Base-by-base conservation (phyloP, 2,329 filamentous ascomycete species). In the Aspergillus sp. region DNA sequence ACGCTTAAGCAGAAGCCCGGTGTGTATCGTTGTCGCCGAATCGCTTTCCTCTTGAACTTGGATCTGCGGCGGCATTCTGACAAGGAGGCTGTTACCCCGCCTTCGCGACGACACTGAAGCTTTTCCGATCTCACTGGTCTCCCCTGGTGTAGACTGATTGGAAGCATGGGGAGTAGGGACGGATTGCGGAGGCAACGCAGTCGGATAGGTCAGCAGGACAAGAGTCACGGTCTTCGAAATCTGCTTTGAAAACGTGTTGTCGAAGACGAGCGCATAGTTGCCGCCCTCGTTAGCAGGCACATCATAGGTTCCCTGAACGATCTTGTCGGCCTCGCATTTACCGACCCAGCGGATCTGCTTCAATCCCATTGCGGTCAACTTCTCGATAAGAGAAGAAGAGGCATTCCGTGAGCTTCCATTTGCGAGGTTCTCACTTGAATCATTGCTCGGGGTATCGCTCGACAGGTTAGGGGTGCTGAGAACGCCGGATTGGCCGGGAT, bases 211-310 rank as follows among this genome's bases (percentile, higher is more conserved):
- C 75, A 98, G 85, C 56, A 99, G 87, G 41, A 97, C 93, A 72
- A 99, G 92, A 7, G 94, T 98, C 22, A 93, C 93, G 31, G 91
- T 97, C 80, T 99, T 99, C 57, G 93, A 95, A 47, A 91, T 89
- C 76, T 90, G 91, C 80, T 97, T 98, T 63, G 93, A 97, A 76
- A 99, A 99, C 30, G 95, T 99, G 74, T 99, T 99, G 85, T 99
- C 95, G 73, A 99, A 97, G 34, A 98, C 92, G 64, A 99, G 83
- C 60, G 93, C 95, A 75, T 96, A 99, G 87, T 97, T 97, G 72
- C 95, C 95, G 25, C 89, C 91, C 66, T 95, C 88, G 38, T 87
- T 88, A 7, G 81, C 72, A 0, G 82, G 81, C 25, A 98, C 91
- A 73, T 97, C 91, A 74, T 92, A 92, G 22, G 89, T 95, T 34